These are phyloP conservation scores for Botryotinia globosa DNA, from an alignment of 2,329 filamentous ascomycete species.

Conservation along the genomic window DNA sequence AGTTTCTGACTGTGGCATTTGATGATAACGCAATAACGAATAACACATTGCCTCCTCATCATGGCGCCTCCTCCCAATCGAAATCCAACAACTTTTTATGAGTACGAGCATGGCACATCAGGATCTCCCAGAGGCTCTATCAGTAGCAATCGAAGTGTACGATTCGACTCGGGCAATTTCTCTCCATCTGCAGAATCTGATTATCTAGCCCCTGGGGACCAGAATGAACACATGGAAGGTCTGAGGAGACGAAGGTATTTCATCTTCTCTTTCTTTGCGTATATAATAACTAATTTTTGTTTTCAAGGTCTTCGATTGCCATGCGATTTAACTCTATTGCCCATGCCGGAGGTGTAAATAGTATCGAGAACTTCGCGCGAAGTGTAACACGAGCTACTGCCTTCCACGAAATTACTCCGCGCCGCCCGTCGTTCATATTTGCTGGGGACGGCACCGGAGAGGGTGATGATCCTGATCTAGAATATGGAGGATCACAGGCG, in stretches of 20 bases:
- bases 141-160: conserved; percentile 34
- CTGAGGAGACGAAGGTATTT: conserved; percentile 36
- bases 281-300: neutral
- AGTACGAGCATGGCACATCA: conserved; percentile 38
- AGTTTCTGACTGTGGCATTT: neutral
- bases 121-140: conserved; percentile 34
- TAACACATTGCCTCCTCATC: neutral
- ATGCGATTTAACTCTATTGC: conserved; percentile 55
- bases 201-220: conserved; percentile 1
- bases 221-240: conserved; percentile 14
- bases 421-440: conserved; percentile 70
- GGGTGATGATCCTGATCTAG: conserved; percentile 27
- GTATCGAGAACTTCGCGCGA: conserved; percentile 86
- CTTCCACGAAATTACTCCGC: conserved; percentile 84
- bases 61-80: conserved; percentile 16
- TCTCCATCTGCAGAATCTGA: conserved; percentile 13
- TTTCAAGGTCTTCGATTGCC: conserved; percentile 55
- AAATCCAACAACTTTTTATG: conserved; percentile 37
- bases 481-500: conserved; percentile 33
- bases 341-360: conserved; percentile 87
- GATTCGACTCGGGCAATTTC: conserved; percentile 29
- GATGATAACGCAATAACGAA: neutral
- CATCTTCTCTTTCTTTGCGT: neutral
- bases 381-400: conserved; percentile 89
- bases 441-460: conserved; percentile 46